Evolutionary conservation across 106 monocot genomes (phyloP), one percentile per base, ranked within the genome.

Genomic region (Chionographis japonica): DNA sequence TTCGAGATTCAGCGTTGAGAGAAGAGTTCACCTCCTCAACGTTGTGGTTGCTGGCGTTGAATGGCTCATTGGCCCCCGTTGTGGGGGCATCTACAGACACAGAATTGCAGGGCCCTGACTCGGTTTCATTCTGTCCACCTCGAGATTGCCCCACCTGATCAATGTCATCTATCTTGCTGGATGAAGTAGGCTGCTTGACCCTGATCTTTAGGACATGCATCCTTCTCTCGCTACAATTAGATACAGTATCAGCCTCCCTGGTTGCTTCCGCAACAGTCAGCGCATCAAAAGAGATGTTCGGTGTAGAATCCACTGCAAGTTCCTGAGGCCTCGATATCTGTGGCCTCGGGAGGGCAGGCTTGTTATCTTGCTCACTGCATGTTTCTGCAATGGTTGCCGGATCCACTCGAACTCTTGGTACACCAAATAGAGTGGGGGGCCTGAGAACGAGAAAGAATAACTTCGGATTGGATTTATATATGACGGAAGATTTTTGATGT

Each of bases 71-170:
- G 68, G 68, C 35, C 10, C 49, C 73, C 53, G 70, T 76, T 42
- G 63, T 40, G 4, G 98, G 98, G 9, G 98, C 98, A 83, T 93
- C 98, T 40, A 98, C 98, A 51, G 98, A 98, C 19, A 93, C 81
- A 17, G 98, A 93, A 66, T 87, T 98, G 69, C 79, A 71, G 13
- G 83, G 90, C 6, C 90, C 89, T 19, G 80, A n/a, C 38, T 93
- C 90, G 49, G 64, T 55, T 54, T 87, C 86, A 71, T 85, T 84
- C 58, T 37, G 84, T 52, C 54, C 61, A 20, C 63, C 84, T 14
- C 74, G 75, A 70, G 74, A 79, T 42, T 57, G 67, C n/a, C 79
- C 77, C 39, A 70, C 70, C 12, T 63, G 62, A 58, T 73, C 80
- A 68, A 37, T 65, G 38, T 78, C 89, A 63, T 83, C 88, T 52